These are phyloP conservation scores for Bisporella sp. DNA, from an alignment of 2,329 filamentous ascomycete species.

Conservation along the genomic window DNA sequence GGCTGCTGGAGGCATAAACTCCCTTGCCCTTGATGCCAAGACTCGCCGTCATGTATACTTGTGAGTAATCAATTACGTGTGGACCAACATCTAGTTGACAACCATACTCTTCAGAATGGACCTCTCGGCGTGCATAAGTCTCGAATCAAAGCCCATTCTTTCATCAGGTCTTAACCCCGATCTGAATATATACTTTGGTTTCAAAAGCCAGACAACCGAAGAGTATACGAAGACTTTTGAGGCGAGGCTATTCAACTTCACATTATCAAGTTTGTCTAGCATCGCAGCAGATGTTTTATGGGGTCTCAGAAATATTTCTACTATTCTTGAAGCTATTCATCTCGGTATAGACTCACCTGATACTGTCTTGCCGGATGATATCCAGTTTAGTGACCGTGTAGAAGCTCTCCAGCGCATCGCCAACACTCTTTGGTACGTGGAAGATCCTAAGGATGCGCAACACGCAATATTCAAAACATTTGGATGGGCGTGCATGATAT, in stretches of 20 bases:
- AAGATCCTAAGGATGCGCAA: conserved; percentile 8
- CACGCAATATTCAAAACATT: conserved; percentile 15
- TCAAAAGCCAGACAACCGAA: conserved; percentile 6
- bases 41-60: conserved; percentile 12
- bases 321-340: conserved; percentile 11
- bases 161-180: conserved; percentile 6
- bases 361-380: conserved; percentile 7
- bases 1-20: conserved; percentile 11
- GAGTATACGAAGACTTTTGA: conserved; percentile 10
- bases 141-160: conserved; percentile 9
- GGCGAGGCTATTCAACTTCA: conserved; percentile 11
- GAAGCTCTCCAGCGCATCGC: conserved; percentile 17
- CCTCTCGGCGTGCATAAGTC: conserved; percentile 10
- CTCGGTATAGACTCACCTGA: conserved; percentile 5
- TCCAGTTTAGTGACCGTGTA: conserved; percentile 16
- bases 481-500: conserved; percentile 17
- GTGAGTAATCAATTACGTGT: conserved; percentile 2
- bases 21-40: conserved; percentile 5
- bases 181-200: conserved; percentile 11
- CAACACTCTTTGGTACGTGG: conserved; percentile 14
- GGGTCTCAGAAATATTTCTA: conserved; percentile 15
- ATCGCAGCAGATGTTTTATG: conserved; percentile 13
- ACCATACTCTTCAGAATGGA: conserved; percentile 11
- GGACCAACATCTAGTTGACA: neutral
- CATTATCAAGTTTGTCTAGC: conserved; percentile 7